Evolutionary conservation across 2,329 filamentous ascomycete species (phyloP), one percentile per base, ranked within the genome.

Genomic region (Penicillium sp.): DNA sequence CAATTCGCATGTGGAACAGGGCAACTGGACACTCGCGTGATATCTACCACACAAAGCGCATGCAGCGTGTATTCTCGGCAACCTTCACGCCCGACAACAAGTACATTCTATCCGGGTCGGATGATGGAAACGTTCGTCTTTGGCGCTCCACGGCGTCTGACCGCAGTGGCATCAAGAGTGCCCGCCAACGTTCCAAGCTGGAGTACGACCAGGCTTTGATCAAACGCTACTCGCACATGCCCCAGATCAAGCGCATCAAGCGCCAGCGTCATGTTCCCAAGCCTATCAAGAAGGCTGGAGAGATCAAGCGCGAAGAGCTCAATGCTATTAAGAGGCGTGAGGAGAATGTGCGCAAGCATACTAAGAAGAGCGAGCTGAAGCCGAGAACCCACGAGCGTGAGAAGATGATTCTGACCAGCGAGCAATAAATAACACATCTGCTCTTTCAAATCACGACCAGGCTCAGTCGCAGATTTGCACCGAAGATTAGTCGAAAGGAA

Each of bases 1-100:
- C 91, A 4, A 81, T 99, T 48, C 86, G 94, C 47, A 78, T 97
- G 46, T 97, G 92, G 89, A 85, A 85, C 70, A 83, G 89, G 53
- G 84, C 87, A 60, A 80, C 87, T 57, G 93, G 93, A 22, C 90
- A 94, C 74, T 92, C 89, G 13, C 83, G 92, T 64, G 94, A 99
- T 69, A 86, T 97, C 45, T 99, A 97, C 76, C 92, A 97, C 78
- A 97, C 94, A 16, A 96, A 97, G 77, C 87, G 94, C 59, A 97
- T 97, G 93, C 93, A 97, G 78, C 85, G 93, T 63, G 92, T 97
- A 52, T 95, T 95, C 77, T 87, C 88, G 9, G 86, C 86, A 45
- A 85, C 84, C 57, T 97, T 89, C 82, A 94, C 92, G 0, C 89
- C 92, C 5, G 94, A 99, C 72, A 87, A 88, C 61, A 90, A 90